phyloP scores from a whole-genome alignment of 2,329 filamentous ascomycete genomes.

The Cladophialophora yegresii region DNA sequence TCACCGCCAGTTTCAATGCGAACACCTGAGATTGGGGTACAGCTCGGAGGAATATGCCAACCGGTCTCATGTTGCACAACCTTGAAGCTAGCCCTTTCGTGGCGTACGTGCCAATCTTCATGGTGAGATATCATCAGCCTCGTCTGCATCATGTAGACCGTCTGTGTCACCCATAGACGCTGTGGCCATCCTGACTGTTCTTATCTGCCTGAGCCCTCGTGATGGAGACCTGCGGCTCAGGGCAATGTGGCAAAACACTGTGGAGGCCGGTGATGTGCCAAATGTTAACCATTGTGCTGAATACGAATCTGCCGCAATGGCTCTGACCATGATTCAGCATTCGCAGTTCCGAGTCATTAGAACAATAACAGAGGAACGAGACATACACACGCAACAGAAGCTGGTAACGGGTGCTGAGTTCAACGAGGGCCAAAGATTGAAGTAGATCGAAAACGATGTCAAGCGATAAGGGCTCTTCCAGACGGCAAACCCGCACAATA shows the following conservation, averaged over 20 bases:
- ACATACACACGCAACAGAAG: not conserved
- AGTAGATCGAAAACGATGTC: not conserved
- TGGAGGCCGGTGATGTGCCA: not conserved
- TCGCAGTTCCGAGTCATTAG: not conserved
- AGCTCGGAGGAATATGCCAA: conserved; percentile 15
- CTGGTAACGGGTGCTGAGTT: not conserved
- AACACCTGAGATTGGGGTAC: not conserved
- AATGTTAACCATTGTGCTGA: not conserved
- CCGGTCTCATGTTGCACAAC: conserved; percentile 7
- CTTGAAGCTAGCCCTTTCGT: not conserved
- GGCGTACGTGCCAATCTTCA: not conserved
- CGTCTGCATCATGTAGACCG: not conserved
- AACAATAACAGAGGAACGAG: not conserved
- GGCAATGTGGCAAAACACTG: not conserved
- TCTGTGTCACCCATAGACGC: not conserved
- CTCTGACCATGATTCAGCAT: not conserved
- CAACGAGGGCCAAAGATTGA: not conserved
- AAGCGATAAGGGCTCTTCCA: not conserved
- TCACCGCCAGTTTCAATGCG: not conserved
- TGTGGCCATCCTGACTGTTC: not conserved
- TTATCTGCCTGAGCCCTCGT: not conserved
- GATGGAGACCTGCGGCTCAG: not conserved
- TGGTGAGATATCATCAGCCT: not conserved
- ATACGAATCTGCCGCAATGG: not conserved
- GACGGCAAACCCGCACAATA: not conserved